A percentile compares a stretch with the other conserved stretches of the same genome.
These are phyloP conservation scores for Cytidiella melzeri DNA, from an alignment of 768 basidiomycete genomes.

Conservation along the genomic window DNA sequence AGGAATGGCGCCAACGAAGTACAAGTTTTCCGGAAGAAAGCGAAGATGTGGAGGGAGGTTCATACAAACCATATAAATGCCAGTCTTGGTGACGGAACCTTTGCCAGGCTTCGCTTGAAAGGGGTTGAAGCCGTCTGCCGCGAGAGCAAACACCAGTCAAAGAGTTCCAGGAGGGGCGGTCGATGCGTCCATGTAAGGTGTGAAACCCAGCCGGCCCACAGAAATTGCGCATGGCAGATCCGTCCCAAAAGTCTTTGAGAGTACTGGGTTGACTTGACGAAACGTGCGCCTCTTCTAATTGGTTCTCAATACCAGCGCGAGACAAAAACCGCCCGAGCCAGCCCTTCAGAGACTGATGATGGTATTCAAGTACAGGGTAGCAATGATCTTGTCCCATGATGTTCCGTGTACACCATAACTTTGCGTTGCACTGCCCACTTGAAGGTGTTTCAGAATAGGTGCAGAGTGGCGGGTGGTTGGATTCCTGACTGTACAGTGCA, in stretches of 20 bases:
- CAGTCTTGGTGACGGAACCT: background rate
- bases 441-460: slow-evolving; percentile 3
- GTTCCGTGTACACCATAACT: background rate
- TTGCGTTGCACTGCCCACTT: background rate
- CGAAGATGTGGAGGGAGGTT: slow-evolving; percentile 22
- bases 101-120: slow-evolving; percentile 2
- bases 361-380: slow-evolving; percentile 1
- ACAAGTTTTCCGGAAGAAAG: slow-evolving; percentile 30
- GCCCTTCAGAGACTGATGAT: slow-evolving; percentile 5
- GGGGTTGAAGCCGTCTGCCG: slow-evolving; percentile 14
- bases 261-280: background rate
- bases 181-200: background rate
- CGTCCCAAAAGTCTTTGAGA: slow-evolving; percentile 14
- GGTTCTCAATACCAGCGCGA: slow-evolving; percentile 7
- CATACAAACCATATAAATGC: slow-evolving; percentile 20
- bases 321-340: slow-evolving; percentile 14
- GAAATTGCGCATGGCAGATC: slow-evolving; percentile 7
- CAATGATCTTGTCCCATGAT: background rate
- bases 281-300: background rate
- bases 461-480: slow-evolving; percentile 8
- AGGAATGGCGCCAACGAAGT: slow-evolving; percentile 35
- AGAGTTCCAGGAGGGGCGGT: no score
- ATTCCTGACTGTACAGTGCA: slow-evolving; percentile 7
- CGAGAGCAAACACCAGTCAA: slow-evolving; percentile 11
- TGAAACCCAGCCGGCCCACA: slow-evolving; percentile 1